Percentiles rank a stretch among this genome's conserved stretches.
Conservation (phyloP, 257 asterid genomes). For the Solanum chiquidenum region DNA sequence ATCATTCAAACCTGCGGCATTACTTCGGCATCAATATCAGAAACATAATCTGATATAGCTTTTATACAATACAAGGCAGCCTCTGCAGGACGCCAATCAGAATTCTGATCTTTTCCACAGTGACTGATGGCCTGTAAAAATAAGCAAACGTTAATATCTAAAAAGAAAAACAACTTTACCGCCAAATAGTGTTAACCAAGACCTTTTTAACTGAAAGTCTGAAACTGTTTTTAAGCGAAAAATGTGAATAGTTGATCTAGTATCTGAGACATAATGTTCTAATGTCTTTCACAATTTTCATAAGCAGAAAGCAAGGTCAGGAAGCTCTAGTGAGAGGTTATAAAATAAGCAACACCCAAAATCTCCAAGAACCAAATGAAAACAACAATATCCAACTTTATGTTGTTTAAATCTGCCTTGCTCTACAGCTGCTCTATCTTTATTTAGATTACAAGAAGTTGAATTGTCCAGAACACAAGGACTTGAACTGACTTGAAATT, state of each 20-base stretch:
- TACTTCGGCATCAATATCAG: constrained; percentile 63
- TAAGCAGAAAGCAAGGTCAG: neutral
- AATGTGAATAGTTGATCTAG: neutral
- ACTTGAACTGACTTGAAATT: neutral
- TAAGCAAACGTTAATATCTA: neutral
- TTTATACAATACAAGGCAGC: constrained; percentile 90
- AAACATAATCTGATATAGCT: constrained; percentile 84
- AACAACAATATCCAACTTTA: neutral
- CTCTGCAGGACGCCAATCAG: constrained; percentile 92
- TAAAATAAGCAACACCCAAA: neutral
- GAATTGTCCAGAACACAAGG: neutral
- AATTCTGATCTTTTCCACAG: constrained; percentile 32
- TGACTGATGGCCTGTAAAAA: constrained; percentile 52
- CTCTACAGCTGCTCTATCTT: neutral
- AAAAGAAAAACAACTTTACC: neutral
- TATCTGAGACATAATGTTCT: neutral
- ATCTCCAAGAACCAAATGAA: neutral
- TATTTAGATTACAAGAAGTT: neutral
- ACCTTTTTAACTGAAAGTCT: neutral
- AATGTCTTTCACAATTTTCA: neutral
- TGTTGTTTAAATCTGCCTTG: neutral
- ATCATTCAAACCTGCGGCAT: constrained; percentile 81
- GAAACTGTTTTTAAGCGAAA: neutral
- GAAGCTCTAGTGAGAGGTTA: neutral
- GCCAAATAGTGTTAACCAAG: constrained; percentile 1